Conservation (phyloP, 257 asterid genomes). For the Leonotis leonurus region DNA sequence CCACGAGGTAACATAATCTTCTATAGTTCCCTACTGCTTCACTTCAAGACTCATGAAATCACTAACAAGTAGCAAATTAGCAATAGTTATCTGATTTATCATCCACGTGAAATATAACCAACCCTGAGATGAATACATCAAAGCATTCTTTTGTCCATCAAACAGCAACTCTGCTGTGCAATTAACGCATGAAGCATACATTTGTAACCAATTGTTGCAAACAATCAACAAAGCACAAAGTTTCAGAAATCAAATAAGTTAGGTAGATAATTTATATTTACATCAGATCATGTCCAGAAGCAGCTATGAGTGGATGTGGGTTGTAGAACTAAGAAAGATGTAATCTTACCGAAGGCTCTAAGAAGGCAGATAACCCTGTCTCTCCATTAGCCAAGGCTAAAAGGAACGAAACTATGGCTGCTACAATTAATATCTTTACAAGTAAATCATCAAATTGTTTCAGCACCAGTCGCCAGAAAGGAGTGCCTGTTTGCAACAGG, state of each 20-base stretch:
- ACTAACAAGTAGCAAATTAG: background rate
- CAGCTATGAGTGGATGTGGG: background rate
- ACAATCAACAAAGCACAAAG: background rate
- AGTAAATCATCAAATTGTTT: slow-evolving; percentile 98
- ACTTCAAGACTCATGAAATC: background rate
- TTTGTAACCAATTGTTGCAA: background rate
- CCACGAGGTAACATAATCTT: background rate
- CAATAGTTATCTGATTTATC: background rate
- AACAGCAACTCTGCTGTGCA: background rate
- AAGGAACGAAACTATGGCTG: slow-evolving; percentile 80
- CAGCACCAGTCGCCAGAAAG: slow-evolving; percentile 91
- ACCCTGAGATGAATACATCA: background rate
- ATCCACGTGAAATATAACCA: background rate
- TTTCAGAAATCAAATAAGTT: slow-evolving; percentile 4
- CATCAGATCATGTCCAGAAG: background rate
- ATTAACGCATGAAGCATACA: background rate
- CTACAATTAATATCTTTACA: slow-evolving; percentile 90
- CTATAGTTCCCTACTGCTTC: background rate
- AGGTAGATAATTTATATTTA: background rate
- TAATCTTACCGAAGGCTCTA: slow-evolving; percentile 90
- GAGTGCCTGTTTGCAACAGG: slow-evolving; percentile 52
- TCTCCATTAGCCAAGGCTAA: slow-evolving; percentile 95
- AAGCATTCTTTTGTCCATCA: background rate
- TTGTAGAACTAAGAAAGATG: slow-evolving; percentile 6
- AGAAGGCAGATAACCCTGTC: slow-evolving; percentile 87